Conservation (phyloP, 176 grass and related monocot species). For the Ampelocalamus luodianensis region DNA sequence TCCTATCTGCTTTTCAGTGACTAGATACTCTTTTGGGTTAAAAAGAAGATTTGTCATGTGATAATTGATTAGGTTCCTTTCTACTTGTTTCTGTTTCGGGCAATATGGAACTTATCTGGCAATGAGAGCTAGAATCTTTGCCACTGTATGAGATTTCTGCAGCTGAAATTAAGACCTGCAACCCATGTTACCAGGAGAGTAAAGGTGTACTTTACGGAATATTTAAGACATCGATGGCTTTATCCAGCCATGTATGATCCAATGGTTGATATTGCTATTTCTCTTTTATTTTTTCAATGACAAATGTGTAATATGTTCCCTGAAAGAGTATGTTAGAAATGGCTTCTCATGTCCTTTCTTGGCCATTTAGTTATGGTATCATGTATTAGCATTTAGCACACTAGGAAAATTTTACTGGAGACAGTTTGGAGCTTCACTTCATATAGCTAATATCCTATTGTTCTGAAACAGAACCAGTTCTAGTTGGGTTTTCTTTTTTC, state of each 20-base stretch:
- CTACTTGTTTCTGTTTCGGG: background rate
- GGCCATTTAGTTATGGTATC: background rate
- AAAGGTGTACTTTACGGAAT: background rate
- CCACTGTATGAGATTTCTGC: background rate
- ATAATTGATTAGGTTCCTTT: background rate
- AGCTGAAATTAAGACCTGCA: background rate
- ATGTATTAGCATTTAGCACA: background rate
- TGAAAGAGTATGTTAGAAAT: background rate
- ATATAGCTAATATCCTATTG: background rate
- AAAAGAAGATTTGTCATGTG: background rate
- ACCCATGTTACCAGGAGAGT: background rate
- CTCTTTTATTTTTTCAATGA: background rate
- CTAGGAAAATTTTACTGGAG: background rate
- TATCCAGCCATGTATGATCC: background rate
- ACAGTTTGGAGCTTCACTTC: conserved; percentile 7
- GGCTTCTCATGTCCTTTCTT: background rate
- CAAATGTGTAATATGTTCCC: background rate
- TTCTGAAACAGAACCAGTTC: background rate
- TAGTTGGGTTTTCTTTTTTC: background rate
- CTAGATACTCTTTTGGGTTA: background rate
- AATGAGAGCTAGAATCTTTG: background rate
- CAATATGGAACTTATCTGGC: background rate
- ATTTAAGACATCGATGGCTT: background rate
- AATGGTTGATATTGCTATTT: background rate
- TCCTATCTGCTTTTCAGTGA: background rate